These are phyloP conservation scores for Priceomyces castillae DNA, from an alignment of 805 yeast species.

Conservation along the genomic window DNA sequence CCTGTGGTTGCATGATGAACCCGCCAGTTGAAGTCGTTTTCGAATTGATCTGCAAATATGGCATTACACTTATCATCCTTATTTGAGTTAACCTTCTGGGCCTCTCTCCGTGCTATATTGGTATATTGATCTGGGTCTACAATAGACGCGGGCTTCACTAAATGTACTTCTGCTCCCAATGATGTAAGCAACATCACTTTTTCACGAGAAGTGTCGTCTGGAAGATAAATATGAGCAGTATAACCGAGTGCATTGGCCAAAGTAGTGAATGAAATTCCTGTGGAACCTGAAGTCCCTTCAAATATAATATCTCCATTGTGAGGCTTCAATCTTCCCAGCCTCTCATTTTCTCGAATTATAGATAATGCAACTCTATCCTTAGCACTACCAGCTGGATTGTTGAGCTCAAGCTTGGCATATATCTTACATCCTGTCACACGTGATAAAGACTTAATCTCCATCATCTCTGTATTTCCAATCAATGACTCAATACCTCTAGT, in stretches of 20 bases:
- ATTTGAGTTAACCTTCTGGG: slow-evolving; percentile 48
- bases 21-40: slow-evolving; percentile 87
- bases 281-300: slow-evolving; percentile 96
- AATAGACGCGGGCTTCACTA: slow-evolving; percentile 91
- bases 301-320: slow-evolving; percentile 68
- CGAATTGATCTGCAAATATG: slow-evolving; percentile 93
- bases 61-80: slow-evolving; percentile 47
- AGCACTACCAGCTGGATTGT: slow-evolving; percentile 94
- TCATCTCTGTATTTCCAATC: slow-evolving; percentile 88
- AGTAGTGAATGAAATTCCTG: slow-evolving; percentile 91
- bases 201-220: slow-evolving; percentile 88
- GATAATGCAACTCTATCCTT: slow-evolving; percentile 92
- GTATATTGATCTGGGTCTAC: slow-evolving; percentile 93
- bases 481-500: slow-evolving; percentile 67
- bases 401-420: slow-evolving; percentile 80
- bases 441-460: slow-evolving; percentile 69
- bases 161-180: slow-evolving; percentile 79
- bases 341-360: slow-evolving; percentile 69
- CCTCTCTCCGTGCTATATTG: slow-evolving; percentile 74
- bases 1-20: slow-evolving; percentile 83
- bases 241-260: slow-evolving; percentile 88
- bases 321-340: slow-evolving; percentile 53
- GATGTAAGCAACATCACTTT: slow-evolving; percentile 68
- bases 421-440: slow-evolving; percentile 74
- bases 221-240: slow-evolving; percentile 87